Evolutionary conservation across 2,329 filamentous ascomycete genomes (phyloP), one percentile per base, ranked within the genome.

Genomic region (Zasmidium cellare): DNA sequence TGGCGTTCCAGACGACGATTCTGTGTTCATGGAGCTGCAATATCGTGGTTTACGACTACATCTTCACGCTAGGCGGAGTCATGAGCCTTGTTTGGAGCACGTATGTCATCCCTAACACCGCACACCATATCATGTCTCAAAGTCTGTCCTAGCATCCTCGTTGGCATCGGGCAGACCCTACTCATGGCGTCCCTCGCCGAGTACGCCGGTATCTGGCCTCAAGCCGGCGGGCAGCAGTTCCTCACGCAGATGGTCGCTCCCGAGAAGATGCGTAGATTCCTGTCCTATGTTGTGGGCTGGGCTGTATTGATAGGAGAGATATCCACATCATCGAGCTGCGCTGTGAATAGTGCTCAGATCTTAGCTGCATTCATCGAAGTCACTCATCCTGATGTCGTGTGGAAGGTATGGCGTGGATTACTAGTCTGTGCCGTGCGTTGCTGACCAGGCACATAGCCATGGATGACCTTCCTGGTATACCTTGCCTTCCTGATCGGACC

Each of bases 261-360:
- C 25, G 50, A 52, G 5, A 22, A 44, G 19, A 67, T 57, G 50
- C 64, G 64, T 48, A 65, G 62, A 31, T 50, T 63, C 18, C 46
- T 67, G 38, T 66, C 59, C 31, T 64, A 64, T 51, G 51, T 54
- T 23, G 51, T 53, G 3, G 66, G 67, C 3, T 75, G 73, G 73
- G 71, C 44, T 20, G 12, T 55, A 7, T 38, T 55, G 28, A 49
- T 55, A n/a, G 46, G 45, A 3, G 53, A 55, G 28, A 25, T 55
- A n/a, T 38, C 44, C 18, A 49, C 46, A 0, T 55, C 53, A 16
- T 55, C 53, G 12, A 49, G 45, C 9, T 55, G 46, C 47, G 53
- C 53, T 69, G 65, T 69, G 65, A 7, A 72, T 70, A 2, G 66
- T 73, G n/a, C 60, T 16, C 51, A 67, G 11, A 48, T 69, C n/a